Percentiles rank a stretch among this genome's conserved stretches.
Conservation (phyloP, 176 grass and related monocot species). For the Triticum dicoccoides region DNA sequence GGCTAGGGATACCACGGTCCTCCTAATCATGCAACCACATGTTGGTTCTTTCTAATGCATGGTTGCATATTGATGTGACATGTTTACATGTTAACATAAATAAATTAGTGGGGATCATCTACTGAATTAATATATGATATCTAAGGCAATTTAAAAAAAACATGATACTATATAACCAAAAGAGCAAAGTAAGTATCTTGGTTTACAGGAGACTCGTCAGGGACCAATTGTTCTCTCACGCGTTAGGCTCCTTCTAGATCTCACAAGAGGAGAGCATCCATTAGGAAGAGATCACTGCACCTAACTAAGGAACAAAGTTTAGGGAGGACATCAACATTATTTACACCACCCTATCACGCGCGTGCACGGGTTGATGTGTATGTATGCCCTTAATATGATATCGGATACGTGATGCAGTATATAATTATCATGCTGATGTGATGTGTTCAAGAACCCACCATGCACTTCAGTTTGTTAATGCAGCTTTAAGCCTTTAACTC, state of each 20-base stretch:
- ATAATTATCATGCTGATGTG: conserved; percentile 15
- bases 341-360: not conserved
- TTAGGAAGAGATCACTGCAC: not conserved
- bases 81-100: too few species aligned
- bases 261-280: not conserved
- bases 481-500: conserved; percentile 21
- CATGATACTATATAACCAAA: not conserved
- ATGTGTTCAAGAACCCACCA: conserved; percentile 11
- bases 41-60: too few species aligned
- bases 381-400: conserved; percentile 1
- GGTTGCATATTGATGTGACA: too few species aligned
- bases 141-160: too few species aligned
- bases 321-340: not conserved
- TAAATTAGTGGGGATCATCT: too few species aligned
- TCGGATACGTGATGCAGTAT: not conserved
- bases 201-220: too few species aligned
- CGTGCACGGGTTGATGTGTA: conserved; percentile 18
- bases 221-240: not conserved
- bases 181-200: too few species aligned
- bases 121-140: not conserved
- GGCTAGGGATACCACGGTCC: too few species aligned
- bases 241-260: not conserved
- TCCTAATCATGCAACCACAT: too few species aligned
- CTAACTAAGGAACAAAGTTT: conserved; percentile 20
- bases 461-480: conserved; percentile 12